These are phyloP conservation scores for Morella rubra DNA, from an alignment of 306 rosid genomes.

Conservation along the genomic window DNA sequence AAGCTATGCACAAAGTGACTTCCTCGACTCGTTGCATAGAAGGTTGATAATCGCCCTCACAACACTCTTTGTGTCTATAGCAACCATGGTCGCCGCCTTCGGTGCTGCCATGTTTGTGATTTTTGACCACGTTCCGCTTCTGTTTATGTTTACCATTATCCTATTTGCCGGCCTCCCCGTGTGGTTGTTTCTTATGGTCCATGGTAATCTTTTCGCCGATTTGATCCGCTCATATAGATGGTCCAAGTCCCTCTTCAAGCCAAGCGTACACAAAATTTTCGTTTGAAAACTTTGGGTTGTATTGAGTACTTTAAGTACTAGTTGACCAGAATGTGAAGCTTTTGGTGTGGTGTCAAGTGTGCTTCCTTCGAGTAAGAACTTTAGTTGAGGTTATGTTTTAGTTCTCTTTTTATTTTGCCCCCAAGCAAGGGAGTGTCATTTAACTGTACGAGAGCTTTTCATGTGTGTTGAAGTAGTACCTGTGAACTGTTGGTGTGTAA, in stretches of 20 bases:
- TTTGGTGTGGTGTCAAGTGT: too few relatives aligned
- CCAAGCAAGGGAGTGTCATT: too few relatives aligned
- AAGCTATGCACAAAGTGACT: background rate
- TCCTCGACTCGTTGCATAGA: background rate
- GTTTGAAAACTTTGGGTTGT: background rate
- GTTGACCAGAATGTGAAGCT: too few relatives aligned
- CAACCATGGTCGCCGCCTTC: slow-evolving; percentile 7
- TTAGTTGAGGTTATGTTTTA: too few relatives aligned
- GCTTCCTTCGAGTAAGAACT: too few relatives aligned
- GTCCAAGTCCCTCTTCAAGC: slow-evolving; percentile 5
- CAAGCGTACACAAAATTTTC: background rate
- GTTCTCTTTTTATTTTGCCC: too few relatives aligned
- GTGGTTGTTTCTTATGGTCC: background rate
- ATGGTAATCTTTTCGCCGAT: background rate
- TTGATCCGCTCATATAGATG: background rate
- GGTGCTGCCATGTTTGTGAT: slow-evolving; percentile 13
- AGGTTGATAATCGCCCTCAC: background rate
- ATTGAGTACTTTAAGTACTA: background rate
- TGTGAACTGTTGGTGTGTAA: too few relatives aligned
- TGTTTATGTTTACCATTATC: background rate
- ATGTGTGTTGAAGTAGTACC: too few relatives aligned
- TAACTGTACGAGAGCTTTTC: too few relatives aligned
- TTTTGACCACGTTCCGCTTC: slow-evolving; percentile 13
- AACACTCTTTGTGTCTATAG: background rate
- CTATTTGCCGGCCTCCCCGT: background rate